These are phyloP conservation scores for Pichia sp. DNA, from an alignment of 1,139 yeast species.

Conservation along the genomic window DNA sequence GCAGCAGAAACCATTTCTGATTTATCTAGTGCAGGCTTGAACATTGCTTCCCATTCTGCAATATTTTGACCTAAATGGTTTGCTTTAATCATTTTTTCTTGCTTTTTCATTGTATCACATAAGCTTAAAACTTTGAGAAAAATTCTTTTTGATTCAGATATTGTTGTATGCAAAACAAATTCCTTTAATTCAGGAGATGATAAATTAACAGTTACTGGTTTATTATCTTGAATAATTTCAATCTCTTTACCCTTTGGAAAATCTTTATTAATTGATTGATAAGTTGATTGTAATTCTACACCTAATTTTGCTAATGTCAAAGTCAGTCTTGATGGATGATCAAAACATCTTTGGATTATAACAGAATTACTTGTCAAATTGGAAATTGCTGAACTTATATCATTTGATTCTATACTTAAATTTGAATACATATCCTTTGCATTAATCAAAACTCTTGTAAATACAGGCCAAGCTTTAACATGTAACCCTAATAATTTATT, in stretches of 20 bases:
- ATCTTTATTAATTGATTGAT: slow-evolving; percentile 12
- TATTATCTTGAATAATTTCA: slow-evolving; percentile 13
- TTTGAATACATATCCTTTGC: slow-evolving; percentile 25
- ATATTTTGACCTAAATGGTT: slow-evolving; percentile 10
- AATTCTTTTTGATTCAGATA: slow-evolving; percentile 15
- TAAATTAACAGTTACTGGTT: slow-evolving; percentile 9
- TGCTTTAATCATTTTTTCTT: slow-evolving; percentile 5
- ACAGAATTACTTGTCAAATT: slow-evolving; percentile 17
- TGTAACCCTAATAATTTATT: slow-evolving; percentile 18
- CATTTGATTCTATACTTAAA: slow-evolving; percentile 21
- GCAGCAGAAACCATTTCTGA: slow-evolving; percentile 21
- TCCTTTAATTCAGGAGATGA: slow-evolving; percentile 12
- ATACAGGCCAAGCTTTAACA: slow-evolving; percentile 26
- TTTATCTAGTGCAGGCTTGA: slow-evolving; percentile 17
- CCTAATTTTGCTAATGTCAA: slow-evolving; percentile 19
- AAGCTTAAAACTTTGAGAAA: slow-evolving; percentile 14
- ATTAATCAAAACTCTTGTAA: slow-evolving; percentile 21
- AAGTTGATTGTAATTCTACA: slow-evolving; percentile 16
- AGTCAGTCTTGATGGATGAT: slow-evolving; percentile 18
- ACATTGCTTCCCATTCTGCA: slow-evolving; percentile 14
- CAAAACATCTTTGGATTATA: slow-evolving; percentile 18
- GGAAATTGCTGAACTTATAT: slow-evolving; percentile 32
- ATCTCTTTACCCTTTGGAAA: slow-evolving; percentile 13
- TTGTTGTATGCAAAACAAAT: slow-evolving; percentile 12
- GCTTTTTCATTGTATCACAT: slow-evolving; percentile 16